phyloP scores from a whole-genome alignment of 495 filamentous ascomycete genomes.

The Aspergillus mulundensis region DNA sequence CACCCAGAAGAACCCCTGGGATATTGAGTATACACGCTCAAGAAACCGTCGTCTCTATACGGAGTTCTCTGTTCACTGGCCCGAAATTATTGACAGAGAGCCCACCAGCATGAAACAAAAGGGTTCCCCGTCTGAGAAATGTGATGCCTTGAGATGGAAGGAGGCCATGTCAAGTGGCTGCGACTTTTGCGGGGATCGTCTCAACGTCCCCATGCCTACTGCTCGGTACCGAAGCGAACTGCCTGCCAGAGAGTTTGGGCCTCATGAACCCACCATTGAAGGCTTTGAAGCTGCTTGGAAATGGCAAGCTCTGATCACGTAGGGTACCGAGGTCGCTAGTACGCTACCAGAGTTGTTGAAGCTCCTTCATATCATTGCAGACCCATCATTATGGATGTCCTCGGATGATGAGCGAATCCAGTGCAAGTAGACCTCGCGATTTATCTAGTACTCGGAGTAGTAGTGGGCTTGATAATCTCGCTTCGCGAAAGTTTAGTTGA shows the following conservation, averaged over 20 bases:
- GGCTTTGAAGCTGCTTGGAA: too few species aligned
- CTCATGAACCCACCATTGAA: not conserved
- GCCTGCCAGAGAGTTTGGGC: too few species aligned
- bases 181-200: not conserved
- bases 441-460: too few species aligned
- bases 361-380: too few species aligned
- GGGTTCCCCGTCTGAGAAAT: not conserved
- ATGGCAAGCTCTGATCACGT: too few species aligned
- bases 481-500: not conserved
- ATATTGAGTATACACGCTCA: too few species aligned
- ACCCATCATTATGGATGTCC: too few species aligned
- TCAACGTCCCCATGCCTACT: conserved; percentile 4
- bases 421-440: not conserved
- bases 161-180: conserved; percentile 5
- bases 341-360: too few species aligned
- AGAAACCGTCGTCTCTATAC: not conserved
- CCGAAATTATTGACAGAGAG: not conserved
- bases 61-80: not conserved
- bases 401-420: not conserved
- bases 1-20: too few species aligned
- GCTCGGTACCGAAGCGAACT: not conserved
- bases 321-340: too few species aligned
- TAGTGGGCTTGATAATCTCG: not conserved
- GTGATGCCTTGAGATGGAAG: not conserved
- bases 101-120: conserved; percentile 7